phyloP scores from a whole-genome alignment of 257 asterid species.

The Sherardia arvensis region DNA sequence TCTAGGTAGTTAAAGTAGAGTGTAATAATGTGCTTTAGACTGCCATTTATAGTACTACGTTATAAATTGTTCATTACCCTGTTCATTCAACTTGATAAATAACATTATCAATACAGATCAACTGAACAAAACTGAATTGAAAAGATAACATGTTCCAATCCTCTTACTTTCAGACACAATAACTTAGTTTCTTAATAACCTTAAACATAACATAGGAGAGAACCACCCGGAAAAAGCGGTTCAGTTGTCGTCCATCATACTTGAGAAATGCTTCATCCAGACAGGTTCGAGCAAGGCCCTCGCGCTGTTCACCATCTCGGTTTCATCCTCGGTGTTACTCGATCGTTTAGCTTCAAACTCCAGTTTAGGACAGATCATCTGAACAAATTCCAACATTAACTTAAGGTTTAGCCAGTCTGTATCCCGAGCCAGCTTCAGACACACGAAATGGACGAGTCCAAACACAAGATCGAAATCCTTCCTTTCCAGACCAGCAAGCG shows the following conservation, averaged over 20 bases:
- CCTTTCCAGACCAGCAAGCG: constrained; percentile 35
- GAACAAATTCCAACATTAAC: constrained; percentile 36
- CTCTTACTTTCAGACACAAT: neutral
- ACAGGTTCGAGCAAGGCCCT: constrained; percentile 62
- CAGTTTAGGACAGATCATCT: constrained; percentile 34
- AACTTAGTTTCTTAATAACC: neutral
- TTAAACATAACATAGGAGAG: neutral
- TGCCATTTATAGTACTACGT: neutral
- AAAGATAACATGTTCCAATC: too few relatives aligned
- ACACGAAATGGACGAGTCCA: constrained; percentile 63
- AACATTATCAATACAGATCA: too few relatives aligned
- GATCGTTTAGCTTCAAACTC: constrained; percentile 30
- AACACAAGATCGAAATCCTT: constrained; percentile 37
- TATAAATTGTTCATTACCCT: neutral
- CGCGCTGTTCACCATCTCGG: constrained; percentile 32
- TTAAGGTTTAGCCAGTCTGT: constrained; percentile 49
- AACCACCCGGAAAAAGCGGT: neutral
- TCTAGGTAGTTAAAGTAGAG: neutral
- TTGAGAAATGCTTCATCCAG: constrained; percentile 34
- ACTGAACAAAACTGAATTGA: too few relatives aligned
- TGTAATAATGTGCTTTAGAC: neutral
- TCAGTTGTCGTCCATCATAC: constrained; percentile 31
- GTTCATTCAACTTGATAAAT: too few relatives aligned
- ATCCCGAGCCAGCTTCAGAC: constrained; percentile 40
- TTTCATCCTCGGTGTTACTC: constrained; percentile 23